A percentile compares a stretch with the other conserved stretches of the same genome.
Evolutionary conservation across 441 rosid species (phyloP).

Genomic region (Macaranga tanarius): DNA sequence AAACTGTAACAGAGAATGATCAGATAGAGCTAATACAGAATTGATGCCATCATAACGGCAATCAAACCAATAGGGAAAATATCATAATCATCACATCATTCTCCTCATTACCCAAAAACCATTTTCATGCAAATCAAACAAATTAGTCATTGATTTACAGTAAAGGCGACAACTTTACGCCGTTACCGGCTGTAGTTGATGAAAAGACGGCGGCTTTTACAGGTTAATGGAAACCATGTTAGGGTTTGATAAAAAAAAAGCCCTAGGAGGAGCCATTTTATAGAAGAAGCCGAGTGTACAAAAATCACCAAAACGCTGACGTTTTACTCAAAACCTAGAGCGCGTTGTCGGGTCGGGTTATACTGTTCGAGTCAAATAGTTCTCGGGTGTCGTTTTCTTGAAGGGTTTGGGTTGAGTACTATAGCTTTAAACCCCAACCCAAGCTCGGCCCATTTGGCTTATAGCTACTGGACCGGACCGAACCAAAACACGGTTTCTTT

Average conservation of each 20-base stretch:
- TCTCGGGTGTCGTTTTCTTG: too few species aligned
- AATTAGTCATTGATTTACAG: background rate
- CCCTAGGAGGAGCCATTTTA: background rate
- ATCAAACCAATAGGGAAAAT: conserved; percentile 45
- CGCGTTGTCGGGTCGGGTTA: too few species aligned
- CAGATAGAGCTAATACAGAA: conserved; percentile 52
- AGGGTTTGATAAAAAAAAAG: too few species aligned
- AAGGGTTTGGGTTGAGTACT: too few species aligned
- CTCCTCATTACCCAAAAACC: background rate
- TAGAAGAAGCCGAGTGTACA: background rate
- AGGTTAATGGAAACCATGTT: background rate
- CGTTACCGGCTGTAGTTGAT: background rate
- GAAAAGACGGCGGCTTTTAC: background rate
- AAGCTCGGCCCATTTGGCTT: too few species aligned
- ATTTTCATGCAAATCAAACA: too few species aligned
- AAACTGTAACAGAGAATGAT: conserved; percentile 26
- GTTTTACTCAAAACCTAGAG: too few species aligned
- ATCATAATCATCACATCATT: conserved; percentile 20
- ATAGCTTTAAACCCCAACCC: too few species aligned
- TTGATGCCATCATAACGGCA: conserved; percentile 43
- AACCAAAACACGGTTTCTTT: background rate
- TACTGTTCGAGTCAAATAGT: too few species aligned
- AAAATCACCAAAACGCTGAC: background rate
- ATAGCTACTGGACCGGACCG: too few species aligned
- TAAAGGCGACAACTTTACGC: background rate